Evolutionary conservation across 139 green algal species (phyloP), one percentile per base, ranked within the genome.

Genomic region (Chlorella sp.): DNA sequence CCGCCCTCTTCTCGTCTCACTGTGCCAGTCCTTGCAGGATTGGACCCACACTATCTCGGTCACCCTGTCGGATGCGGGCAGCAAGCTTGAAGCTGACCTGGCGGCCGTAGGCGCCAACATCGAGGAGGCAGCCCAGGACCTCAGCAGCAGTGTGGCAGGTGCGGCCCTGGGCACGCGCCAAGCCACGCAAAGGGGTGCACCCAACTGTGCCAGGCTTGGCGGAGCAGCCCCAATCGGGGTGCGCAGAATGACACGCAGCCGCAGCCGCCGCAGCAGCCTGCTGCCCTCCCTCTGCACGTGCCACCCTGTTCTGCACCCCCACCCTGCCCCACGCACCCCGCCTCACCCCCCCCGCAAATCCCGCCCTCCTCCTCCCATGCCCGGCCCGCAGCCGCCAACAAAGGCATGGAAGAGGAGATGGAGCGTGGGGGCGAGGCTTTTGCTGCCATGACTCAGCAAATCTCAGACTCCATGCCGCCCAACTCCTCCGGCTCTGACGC

Each of bases 331-430:
- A 14, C 68, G 24, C 34, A 1, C 68, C 68, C 68, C 22, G 26
- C 19, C 68, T n/a, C 32, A 15, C 16, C 73, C 42, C 75, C 34
- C 75, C 14, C 53, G 53, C 42, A 5, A 57, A 57, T 64, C 79
- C 48, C 48, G 48, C 48, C 48, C 5, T 9, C 48, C 48, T 9
- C 9, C 48, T 57, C 9, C 48, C 9, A 5, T 57, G 48, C n/a
- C n/a, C n/a, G 48, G 48, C 48, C 48, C 36, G 79, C 42, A 48
- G 82, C 82, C 19, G 83, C 83, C 83, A 88, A 88, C 37, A 69
- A 60, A 37, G 11, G 7, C 36, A 36, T 69, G 26, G 26, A 66
- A 22, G 24, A 40, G 28, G 64, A 88, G 64, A 26, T 61, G 64
- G 83, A 88, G 83, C 64, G 60, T 66, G 83, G 64, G 22, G 83